Evolutionary conservation across 768 basidiomycete genomes (phyloP), one percentile per base, ranked within the genome.

Genomic region (Suillus cothurnatus): DNA sequence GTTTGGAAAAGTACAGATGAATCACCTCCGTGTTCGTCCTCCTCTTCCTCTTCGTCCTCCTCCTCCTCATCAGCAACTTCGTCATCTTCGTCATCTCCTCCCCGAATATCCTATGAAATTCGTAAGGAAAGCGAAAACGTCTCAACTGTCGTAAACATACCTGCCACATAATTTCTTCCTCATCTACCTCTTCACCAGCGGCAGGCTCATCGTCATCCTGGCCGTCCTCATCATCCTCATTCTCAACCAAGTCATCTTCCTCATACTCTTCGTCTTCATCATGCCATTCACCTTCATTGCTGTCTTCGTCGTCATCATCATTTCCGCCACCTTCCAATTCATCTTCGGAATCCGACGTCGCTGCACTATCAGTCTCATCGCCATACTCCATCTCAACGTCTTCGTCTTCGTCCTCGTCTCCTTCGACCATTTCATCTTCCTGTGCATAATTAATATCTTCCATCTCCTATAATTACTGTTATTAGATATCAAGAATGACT

Each of bases 311-410:
- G 36, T 81, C 84, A n/a, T 81, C 82, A 50, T 86, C 88, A 1
- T 88, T 76, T 23, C 86, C 90, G 52, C 86, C 90, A 38, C 85
- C 88, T 4, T 85, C 89, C 8, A 79, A 86, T 34, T 86, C 88
- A 34, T 91, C 91, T 26, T 88, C 92, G 0, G 88, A 89, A 56
- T 86, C 85, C 0, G 91, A 93, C 2, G 92, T 93, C 60, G 89
- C 91, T 66, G 92, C 92, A 66, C 91, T 93, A 31, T 89, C 91
- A 0, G 90, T 89, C 64, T 90, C 92, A 23, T 93, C 94, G 6
- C 86, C 93, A 67, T 90, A 92, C 56, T 95, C 94, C 88, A 92
- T 92, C 52, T 93, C 93, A 47, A 92, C 90, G 62, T 95, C 94
- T 64, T 88, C 91, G 3, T 91, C 93, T 21, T 89, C 89, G 19